phyloP scores from a whole-genome alignment of 83 land plant species.

The Picea mariana region DNA sequence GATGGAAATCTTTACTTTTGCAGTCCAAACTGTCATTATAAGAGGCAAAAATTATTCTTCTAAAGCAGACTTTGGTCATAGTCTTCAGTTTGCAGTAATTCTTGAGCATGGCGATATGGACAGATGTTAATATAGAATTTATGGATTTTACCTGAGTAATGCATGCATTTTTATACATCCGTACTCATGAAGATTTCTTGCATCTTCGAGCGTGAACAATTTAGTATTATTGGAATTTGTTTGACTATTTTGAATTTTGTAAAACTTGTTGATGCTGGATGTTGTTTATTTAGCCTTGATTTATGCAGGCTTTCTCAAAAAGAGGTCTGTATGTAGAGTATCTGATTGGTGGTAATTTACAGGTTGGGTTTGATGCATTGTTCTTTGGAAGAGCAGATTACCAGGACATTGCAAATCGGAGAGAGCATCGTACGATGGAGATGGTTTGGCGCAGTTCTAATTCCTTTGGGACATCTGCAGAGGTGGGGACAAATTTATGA shows the following conservation, averaged over 20 bases:
- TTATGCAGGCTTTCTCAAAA: neutral
- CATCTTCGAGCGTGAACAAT: neutral
- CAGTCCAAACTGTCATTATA: neutral
- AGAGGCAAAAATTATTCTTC: neutral
- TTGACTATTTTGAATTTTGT: neutral
- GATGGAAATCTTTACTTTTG: neutral
- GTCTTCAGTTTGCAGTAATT: neutral
- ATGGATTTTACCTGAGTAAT: neutral
- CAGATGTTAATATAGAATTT: neutral
- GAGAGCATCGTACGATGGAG: no score
- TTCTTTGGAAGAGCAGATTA: no score
- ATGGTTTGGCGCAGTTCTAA: neutral
- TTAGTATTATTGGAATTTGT: neutral
- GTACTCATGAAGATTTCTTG: neutral
- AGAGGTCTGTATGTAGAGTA: conserved; percentile 25
- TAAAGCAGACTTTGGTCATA: neutral
- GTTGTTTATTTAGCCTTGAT: neutral
- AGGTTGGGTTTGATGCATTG: no score
- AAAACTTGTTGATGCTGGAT: neutral
- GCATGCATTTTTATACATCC: neutral
- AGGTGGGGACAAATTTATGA: conserved; percentile 21
- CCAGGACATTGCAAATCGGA: no score
- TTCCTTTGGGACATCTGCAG: no score
- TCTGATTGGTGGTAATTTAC: conserved; percentile 11
- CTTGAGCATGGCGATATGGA: neutral